phyloP scores from a whole-genome alignment of 2,329 filamentous ascomycete species.

The Falciphora oryzae region DNA sequence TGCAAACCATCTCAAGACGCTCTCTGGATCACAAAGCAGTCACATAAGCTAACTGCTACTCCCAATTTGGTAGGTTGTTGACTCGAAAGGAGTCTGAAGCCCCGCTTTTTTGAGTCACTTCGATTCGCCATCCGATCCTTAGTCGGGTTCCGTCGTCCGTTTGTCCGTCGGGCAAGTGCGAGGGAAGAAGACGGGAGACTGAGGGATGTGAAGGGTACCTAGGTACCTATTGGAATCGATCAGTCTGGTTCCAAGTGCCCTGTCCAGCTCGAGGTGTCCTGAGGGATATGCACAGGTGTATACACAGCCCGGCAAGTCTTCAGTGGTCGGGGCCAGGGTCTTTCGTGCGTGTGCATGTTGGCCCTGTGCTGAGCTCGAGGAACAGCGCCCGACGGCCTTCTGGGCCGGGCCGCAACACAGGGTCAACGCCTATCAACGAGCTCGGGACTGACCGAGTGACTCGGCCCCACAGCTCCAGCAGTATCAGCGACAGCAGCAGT shows the following conservation, averaged over 20 bases:
- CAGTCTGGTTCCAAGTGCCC: neutral
- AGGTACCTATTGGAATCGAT: too few species aligned
- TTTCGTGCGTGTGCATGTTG: too few species aligned
- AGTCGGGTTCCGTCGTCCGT: neutral
- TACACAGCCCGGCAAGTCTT: neutral
- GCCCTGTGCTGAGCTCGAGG: neutral
- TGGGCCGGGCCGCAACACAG: neutral
- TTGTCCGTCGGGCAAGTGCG: neutral
- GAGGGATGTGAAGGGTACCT: neutral
- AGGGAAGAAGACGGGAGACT: neutral
- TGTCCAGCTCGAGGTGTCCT: neutral
- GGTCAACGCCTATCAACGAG: neutral
- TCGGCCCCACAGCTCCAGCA: neutral
- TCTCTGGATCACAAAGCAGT: neutral
- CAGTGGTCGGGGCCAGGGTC: too few species aligned
- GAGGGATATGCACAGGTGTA: neutral
- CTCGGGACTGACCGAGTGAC: neutral
- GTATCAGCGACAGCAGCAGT: neutral
- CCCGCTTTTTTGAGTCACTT: neutral
- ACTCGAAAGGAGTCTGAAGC: neutral
- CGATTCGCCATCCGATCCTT: neutral
- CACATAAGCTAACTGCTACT: neutral
- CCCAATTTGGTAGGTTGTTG: neutral
- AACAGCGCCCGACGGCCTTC: neutral
- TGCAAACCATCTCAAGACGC: neutral